Evolutionary conservation across 805 yeast species (phyloP).

Genomic region (Ogataea salicorniae): DNA sequence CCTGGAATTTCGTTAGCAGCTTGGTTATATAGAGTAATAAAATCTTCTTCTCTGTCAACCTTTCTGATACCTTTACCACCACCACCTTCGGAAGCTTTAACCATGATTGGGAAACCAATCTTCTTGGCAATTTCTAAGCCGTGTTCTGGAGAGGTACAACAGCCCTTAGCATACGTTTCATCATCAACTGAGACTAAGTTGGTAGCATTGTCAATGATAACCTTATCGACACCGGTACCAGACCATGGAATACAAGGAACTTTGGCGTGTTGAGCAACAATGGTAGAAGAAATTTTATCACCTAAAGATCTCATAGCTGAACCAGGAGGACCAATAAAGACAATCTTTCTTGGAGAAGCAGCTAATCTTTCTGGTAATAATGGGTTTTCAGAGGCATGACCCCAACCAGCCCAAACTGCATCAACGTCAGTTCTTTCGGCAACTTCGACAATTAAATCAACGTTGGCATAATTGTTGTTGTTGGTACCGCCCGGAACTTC

Average conservation of each 20-base stretch:
- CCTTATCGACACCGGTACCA: conserved; percentile 93
- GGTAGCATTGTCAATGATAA: conserved; percentile 58
- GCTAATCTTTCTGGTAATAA: conserved; percentile 89
- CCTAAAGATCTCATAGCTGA: conserved; percentile 99
- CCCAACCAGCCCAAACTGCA: conserved; percentile 99
- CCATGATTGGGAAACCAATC: conserved; percentile 98
- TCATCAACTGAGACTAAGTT: conserved; percentile 87
- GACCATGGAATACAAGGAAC: conserved; percentile 99
- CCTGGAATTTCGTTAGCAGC: conserved; percentile 98
- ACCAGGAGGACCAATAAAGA: conserved; percentile 98
- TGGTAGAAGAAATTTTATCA: conserved; percentile 95
- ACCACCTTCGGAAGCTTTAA: conserved; percentile 99
- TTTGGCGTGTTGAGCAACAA: conserved; percentile 97
- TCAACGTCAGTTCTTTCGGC: conserved; percentile 96
- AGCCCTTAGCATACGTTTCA: conserved; percentile 79
- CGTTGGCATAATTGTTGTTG: conserved; percentile 97
- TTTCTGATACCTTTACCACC: conserved; percentile 99
- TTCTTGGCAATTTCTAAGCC: conserved; percentile 79
- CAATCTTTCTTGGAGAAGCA: conserved; percentile 81
- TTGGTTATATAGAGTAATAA: conserved; percentile 73
- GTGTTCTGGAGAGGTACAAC: conserved; percentile 80
- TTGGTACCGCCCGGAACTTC: conserved; percentile 99
- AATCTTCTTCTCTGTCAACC: conserved; percentile 80
- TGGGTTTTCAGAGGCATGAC: conserved; percentile 99
- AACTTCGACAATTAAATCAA: conserved; percentile 90